Conservation (phyloP, 345 rosid genomes). For the Isatis tinctoria region DNA sequence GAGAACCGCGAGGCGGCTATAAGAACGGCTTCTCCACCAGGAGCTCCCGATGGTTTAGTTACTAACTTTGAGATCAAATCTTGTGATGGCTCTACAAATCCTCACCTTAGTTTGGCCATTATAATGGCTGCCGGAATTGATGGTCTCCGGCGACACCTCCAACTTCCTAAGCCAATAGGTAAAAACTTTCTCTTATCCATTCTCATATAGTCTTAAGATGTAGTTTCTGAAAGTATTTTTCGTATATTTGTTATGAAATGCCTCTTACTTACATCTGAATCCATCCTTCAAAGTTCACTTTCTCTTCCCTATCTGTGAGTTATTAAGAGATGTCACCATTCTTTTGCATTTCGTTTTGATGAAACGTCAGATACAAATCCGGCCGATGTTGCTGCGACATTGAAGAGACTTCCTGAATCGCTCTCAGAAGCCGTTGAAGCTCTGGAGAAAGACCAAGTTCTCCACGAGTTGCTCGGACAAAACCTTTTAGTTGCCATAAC, state of each 20-base stretch:
- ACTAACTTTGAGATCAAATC: slow-evolving; percentile 95
- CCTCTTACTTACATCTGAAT: neutral
- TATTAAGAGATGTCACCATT: neutral
- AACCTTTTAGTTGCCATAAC: slow-evolving; percentile 68
- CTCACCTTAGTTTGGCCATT: slow-evolving; percentile 72
- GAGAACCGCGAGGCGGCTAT: slow-evolving; percentile 89
- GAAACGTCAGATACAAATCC: slow-evolving; percentile 63
- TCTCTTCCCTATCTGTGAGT: too few species aligned
- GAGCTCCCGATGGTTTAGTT: slow-evolving; percentile 57
- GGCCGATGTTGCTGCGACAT: slow-evolving; percentile 41
- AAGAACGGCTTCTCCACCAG: slow-evolving; percentile 93
- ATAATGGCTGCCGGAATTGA: slow-evolving; percentile 86
- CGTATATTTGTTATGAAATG: too few species aligned
- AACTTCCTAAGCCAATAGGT: slow-evolving; percentile 80
- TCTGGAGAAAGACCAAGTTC: slow-evolving; percentile 48
- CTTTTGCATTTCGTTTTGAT: neutral
- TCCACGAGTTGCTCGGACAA: slow-evolving; percentile 63
- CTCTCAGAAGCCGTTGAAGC: slow-evolving; percentile 75
- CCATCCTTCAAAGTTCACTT: neutral
- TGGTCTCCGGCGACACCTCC: slow-evolving; percentile 70
- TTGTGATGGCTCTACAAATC: slow-evolving; percentile 91
- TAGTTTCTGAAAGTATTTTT: too few species aligned
- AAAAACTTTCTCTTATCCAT: slow-evolving; percentile 1
- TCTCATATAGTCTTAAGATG: neutral
- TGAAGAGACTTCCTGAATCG: slow-evolving; percentile 65